Conservation (phyloP, 495 filamentous ascomycete genomes). For the Aspergillus ellipticus region DNA sequence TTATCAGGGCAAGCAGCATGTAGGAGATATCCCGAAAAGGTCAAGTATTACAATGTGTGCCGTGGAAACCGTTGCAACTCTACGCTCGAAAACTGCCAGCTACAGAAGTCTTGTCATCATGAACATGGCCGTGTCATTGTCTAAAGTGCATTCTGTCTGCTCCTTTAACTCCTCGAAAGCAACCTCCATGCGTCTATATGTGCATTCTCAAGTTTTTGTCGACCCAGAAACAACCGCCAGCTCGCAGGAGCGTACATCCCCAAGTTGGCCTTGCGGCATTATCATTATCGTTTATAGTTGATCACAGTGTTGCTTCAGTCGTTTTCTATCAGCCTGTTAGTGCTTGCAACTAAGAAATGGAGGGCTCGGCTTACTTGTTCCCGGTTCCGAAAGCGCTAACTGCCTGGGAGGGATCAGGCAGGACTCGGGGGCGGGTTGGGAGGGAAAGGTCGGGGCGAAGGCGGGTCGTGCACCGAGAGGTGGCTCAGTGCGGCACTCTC, state of each 20-base stretch:
- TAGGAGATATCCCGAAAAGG: background rate
- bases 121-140: background rate
- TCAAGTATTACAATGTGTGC: background rate
- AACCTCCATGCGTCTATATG: background rate
- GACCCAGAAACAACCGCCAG: background rate
- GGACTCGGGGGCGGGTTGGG: slow-evolving; percentile 45
- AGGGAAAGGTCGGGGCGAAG: slow-evolving; percentile 40
- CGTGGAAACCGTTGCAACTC: background rate
- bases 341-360: background rate
- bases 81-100: background rate
- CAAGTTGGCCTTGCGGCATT: background rate
- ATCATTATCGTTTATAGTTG: no score
- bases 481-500: background rate
- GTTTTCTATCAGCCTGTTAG: background rate
- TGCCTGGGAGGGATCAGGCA: slow-evolving; percentile 18
- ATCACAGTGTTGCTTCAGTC: background rate
- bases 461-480: slow-evolving; percentile 26
- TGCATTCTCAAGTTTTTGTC: background rate
- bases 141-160: background rate
- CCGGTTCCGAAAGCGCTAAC: background rate
- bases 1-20: background rate
- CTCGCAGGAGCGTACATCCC: background rate
- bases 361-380: background rate
- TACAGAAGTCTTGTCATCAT: background rate
- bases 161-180: background rate